Base-by-base conservation (phyloP, 148 eudicot genomes). In the Heliosperma pusillum region DNA sequence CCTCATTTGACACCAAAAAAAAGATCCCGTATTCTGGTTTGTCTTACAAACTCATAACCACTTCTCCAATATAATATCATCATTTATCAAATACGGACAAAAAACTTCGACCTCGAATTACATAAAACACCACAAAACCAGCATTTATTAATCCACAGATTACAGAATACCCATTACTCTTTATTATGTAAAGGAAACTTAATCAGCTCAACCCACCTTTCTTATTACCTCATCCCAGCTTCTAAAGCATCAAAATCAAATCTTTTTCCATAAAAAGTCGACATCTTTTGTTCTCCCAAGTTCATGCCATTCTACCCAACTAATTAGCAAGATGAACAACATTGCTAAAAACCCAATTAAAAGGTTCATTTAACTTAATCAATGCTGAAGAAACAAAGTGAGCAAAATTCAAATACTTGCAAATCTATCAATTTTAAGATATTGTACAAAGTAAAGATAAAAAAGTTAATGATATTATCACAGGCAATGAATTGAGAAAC, bases 291-390 rank as follows among this genome's bases (percentile, higher is more conserved):
- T 16, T 5, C 21, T 9, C 1, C 19, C 67, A 63, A 63, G 13
- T 27, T 63, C 67, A 63, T 11, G 5, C 16, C 20, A 16, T 19
- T 21, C 26, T 5, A 22, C 22, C 29, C 16, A 20, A n/a, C 17
- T 3, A 61, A 3, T 30, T 33, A 19, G 2, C 21, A 42, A 67
- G 27, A 44, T 44, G 9, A 67, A 44, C 25, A 4, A 40, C 71
- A 67, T 42, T 67, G 7, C 70, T 21, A 67, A 67, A 67, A 42
- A 67, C n/a, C 53, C 55, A 21, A 42, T 67, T 67, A 12, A 40
- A 8, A 67, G 2, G 0, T 67, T 10, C 53, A 42, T 2, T n/a
- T 42, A 3, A 10, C 30, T 7, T 16, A 65, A 65, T 30, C 69
- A 65, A 65, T 3, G 2, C 2, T 12, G 1, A 12, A 65, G 12